Percentiles rank a stretch among this genome's conserved stretches.
phyloP scores from a whole-genome alignment of 192 early-diverging fungal genomes.

The Linnemannia schmuckeri region DNA sequence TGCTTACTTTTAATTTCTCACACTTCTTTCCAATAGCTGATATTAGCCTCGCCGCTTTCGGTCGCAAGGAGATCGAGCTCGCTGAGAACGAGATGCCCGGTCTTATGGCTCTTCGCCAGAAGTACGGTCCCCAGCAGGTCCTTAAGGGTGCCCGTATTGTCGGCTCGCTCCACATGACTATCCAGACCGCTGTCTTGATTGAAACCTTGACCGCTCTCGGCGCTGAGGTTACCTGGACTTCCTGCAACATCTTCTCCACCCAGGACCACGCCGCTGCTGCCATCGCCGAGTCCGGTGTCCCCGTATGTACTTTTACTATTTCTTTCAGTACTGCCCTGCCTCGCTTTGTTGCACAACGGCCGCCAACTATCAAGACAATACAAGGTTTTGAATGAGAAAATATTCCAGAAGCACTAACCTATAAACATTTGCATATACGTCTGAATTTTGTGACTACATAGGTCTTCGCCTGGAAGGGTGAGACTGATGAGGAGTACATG shows the following conservation, averaged over 20 bases:
- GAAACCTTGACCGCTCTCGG: slow-evolving; percentile 96
- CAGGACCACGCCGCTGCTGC: slow-evolving; percentile 99
- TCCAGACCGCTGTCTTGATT: slow-evolving; percentile 99
- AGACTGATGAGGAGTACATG: slow-evolving; percentile 99
- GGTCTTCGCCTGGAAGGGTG: slow-evolving; percentile 97
- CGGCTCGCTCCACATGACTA: slow-evolving; percentile 99
- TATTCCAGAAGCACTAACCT: no score
- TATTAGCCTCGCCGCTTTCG: slow-evolving; percentile 81
- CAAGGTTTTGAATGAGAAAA: neutral
- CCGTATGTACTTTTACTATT: slow-evolving; percentile 72
- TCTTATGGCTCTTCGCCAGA: slow-evolving; percentile 93
- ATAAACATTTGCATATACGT: no score
- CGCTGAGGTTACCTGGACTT: slow-evolving; percentile 88
- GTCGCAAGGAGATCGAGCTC: slow-evolving; percentile 95
- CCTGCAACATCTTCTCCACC: slow-evolving; percentile 91
- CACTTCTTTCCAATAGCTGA: slow-evolving; percentile 27
- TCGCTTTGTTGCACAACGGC: no score
- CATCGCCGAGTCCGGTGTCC: slow-evolving; percentile 95
- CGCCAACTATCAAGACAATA: slow-evolving; percentile 68
- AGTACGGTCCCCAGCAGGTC: slow-evolving; percentile 91
- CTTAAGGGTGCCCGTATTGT: slow-evolving; percentile 96
- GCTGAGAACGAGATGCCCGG: slow-evolving; percentile 99
- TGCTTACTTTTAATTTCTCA: neutral
- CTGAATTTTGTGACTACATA: slow-evolving; percentile 50
- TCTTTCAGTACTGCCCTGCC: neutral